Conservation (phyloP, 2,329 filamentous ascomycete genomes). For the Alternaria arbusti region DNA sequence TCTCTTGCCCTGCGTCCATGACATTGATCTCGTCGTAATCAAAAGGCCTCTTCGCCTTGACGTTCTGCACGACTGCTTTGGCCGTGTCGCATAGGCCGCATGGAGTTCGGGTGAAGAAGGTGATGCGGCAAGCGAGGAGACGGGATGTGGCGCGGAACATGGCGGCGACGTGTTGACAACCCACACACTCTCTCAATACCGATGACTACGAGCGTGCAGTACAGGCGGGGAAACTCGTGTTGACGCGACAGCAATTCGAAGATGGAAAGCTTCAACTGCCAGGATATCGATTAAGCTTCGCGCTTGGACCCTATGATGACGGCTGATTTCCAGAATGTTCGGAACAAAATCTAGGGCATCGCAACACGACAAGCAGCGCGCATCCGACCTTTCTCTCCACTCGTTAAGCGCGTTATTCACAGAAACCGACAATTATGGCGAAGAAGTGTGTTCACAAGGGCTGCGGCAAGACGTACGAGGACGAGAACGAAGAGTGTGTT, state of each 20-base stretch:
- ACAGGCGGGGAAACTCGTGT: background rate
- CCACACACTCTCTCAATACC: background rate
- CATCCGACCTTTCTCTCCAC: constrained; percentile 8
- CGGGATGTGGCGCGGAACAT: constrained; percentile 45
- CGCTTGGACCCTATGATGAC: constrained; percentile 35
- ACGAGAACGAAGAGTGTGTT: constrained; percentile 80
- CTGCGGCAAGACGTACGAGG: constrained; percentile 86
- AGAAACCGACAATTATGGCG: constrained; percentile 58
- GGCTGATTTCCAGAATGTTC: constrained; percentile 47
- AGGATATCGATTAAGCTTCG: constrained; percentile 1
- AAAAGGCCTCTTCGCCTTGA: constrained; percentile 72
- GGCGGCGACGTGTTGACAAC: background rate
- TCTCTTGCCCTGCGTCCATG: constrained; percentile 65
- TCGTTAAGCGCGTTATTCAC: background rate
- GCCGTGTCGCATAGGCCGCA: constrained; percentile 75
- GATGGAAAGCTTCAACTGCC: constrained; percentile 4
- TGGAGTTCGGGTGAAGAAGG: constrained; percentile 74
- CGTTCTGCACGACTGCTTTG: constrained; percentile 69
- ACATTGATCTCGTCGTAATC: constrained; percentile 73
- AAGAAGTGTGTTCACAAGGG: constrained; percentile 96
- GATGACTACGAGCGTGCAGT: background rate
- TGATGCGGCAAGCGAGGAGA: constrained; percentile 63
- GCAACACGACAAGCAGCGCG: constrained; percentile 10
- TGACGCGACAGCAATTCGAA: background rate
- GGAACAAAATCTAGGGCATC: constrained; percentile 20